Conservation (phyloP, 1,284 basidiomycete genomes). For the Ceratobasidium sp. region DNA sequence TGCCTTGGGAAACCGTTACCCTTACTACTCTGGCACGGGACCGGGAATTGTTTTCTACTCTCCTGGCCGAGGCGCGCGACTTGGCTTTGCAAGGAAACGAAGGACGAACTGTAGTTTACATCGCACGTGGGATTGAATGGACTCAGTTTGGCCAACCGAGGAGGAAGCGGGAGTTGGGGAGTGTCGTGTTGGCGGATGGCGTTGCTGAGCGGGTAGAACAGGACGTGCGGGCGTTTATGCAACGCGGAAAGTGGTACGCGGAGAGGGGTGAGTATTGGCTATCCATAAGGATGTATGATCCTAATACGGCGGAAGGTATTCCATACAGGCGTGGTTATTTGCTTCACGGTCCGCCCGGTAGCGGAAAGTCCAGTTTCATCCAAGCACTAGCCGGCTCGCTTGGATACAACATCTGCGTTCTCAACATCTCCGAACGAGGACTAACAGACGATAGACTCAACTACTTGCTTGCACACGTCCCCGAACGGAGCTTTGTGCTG, state of each 20-base stretch:
- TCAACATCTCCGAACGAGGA: constrained; percentile 96
- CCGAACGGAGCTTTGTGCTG: constrained; percentile 89
- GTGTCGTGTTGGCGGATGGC: constrained; percentile 88
- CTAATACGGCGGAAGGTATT: constrained; percentile 68
- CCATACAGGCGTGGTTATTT: constrained; percentile 97
- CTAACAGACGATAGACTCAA: constrained; percentile 97
- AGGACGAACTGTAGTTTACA: constrained; percentile 95
- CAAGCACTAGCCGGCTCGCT: constrained; percentile 93
- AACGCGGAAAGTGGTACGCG: constrained; percentile 91
- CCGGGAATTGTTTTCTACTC: constrained; percentile 76
- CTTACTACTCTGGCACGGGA: constrained; percentile 91
- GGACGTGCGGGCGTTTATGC: constrained; percentile 85
- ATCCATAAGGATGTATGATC: not conserved
- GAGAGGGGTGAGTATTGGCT: constrained; percentile 74
- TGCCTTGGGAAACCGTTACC: constrained; percentile 97
- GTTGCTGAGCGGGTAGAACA: constrained; percentile 78
- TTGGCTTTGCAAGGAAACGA: constrained; percentile 86
- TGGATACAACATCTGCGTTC: constrained; percentile 93
- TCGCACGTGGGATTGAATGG: constrained; percentile 97
- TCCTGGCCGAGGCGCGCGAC: constrained; percentile 88
- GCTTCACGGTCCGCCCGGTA: constrained; percentile 94
- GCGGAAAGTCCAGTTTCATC: constrained; percentile 98
- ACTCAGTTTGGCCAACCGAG: constrained; percentile 93
- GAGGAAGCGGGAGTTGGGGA: constrained; percentile 83
- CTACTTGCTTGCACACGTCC: constrained; percentile 90